phyloP scores from a whole-genome alignment of 352 stramenopile species.

The Phytophthora ramorum region DNA sequence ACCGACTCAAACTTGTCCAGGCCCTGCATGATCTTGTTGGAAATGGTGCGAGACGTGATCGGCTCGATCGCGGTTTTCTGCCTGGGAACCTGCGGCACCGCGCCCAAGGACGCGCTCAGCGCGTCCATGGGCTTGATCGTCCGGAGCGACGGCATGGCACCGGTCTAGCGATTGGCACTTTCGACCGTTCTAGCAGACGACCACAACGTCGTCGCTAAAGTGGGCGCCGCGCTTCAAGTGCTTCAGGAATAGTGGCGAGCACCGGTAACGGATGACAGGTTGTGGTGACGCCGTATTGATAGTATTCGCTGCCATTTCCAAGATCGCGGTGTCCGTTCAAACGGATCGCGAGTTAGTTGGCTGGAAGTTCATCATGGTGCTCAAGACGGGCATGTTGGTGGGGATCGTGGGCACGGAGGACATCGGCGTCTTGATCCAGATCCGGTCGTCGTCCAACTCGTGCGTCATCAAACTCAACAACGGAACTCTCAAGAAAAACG shows the following conservation, averaged over 20 bases:
- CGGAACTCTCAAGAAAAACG: conserved; percentile 70
- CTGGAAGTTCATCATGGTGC: conserved; percentile 31
- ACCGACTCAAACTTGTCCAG: conserved; percentile 34
- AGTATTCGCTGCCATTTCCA: conserved; percentile 1
- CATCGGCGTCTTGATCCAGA: conserved; percentile 68
- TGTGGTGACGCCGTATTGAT: not conserved
- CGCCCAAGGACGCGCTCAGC: conserved; percentile 40
- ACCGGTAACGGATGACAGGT: conserved; percentile 22
- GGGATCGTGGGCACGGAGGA: conserved; percentile 57
- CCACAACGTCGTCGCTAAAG: conserved; percentile 4
- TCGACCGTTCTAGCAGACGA: not conserved
- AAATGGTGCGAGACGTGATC: conserved; percentile 46
- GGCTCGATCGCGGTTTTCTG: conserved; percentile 45
- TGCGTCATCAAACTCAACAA: conserved; percentile 79
- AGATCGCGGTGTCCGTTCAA: conserved; percentile 17
- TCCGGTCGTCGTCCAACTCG: conserved; percentile 63
- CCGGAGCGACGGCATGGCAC: conserved; percentile 27
- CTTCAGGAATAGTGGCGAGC: conserved; percentile 22
- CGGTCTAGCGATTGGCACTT: not conserved
- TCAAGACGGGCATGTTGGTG: conserved; percentile 69
- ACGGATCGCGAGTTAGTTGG: not conserved
- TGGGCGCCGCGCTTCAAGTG: not conserved
- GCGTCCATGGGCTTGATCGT: conserved; percentile 43
- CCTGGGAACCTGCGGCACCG: conserved; percentile 26
- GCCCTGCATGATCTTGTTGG: conserved; percentile 38